phyloP scores from a whole-genome alignment of 805 yeast genomes.

The Candida morakotiae region DNA sequence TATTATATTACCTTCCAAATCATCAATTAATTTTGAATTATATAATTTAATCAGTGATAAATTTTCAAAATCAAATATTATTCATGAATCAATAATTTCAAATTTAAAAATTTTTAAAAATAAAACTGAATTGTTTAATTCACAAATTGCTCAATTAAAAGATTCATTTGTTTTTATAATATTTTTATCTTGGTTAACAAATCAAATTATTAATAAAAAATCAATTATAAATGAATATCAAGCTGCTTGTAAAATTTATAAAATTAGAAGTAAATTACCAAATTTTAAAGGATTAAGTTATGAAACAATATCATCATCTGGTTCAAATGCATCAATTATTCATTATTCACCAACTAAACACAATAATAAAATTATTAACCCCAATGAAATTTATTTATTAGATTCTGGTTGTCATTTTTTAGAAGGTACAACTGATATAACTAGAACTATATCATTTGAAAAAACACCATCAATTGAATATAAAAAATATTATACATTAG shows the following conservation, averaged over 20 bases:
- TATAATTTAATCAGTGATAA: slow-evolving; percentile 25
- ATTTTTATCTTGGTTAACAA: slow-evolving; percentile 81
- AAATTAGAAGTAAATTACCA: slow-evolving; percentile 49
- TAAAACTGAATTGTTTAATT: slow-evolving; percentile 63
- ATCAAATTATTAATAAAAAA: slow-evolving; percentile 39
- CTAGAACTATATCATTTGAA: slow-evolving; percentile 77
- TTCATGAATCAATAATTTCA: slow-evolving; percentile 29
- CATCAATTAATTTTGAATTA: slow-evolving; percentile 29
- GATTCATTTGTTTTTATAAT: slow-evolving; percentile 78
- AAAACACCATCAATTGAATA: slow-evolving; percentile 44
- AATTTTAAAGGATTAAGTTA: slow-evolving; percentile 68
- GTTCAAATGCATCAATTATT: slow-evolving; percentile 70
- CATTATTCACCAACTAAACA: slow-evolving; percentile 70
- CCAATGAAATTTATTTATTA: slow-evolving; percentile 63
- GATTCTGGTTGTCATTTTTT: slow-evolving; percentile 91
- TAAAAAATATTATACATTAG: slow-evolving; percentile 74
- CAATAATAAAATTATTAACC: slow-evolving; percentile 57
- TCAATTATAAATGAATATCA: slow-evolving; percentile 55
- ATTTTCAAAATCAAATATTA: slow-evolving; percentile 18
- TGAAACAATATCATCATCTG: slow-evolving; percentile 73
- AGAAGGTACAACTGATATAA: slow-evolving; percentile 96
- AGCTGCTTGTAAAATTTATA: slow-evolving; percentile 57
- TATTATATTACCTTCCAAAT: slow-evolving; percentile 30
- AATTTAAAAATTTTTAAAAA: slow-evolving; percentile 76
- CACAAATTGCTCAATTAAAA: slow-evolving; percentile 70